phyloP scores from a whole-genome alignment of 495 filamentous ascomycete species.

The Penicillium angulare region DNA sequence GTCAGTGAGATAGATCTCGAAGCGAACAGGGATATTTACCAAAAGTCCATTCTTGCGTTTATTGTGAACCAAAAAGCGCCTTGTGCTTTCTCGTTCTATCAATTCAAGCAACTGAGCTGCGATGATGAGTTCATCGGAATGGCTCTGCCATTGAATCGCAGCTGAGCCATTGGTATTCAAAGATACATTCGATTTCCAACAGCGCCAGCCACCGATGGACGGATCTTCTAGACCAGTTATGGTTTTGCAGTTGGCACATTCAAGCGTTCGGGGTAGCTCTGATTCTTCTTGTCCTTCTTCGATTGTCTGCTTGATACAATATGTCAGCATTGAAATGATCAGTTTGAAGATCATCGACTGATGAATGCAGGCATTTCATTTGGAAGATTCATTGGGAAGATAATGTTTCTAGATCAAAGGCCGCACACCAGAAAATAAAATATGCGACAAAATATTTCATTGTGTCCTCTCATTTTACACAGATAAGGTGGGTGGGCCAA shows the following conservation, averaged over 20 bases:
- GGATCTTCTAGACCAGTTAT: conserved; percentile 46
- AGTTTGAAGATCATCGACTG: no score
- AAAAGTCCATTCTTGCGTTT: conserved; percentile 38
- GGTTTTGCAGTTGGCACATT: conserved; percentile 40
- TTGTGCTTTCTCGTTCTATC: conserved; percentile 47
- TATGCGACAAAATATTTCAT: no score
- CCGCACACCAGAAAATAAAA: no score
- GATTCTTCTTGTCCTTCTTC: conserved; percentile 11
- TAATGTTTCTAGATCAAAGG: no score
- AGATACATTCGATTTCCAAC: conserved; percentile 52
- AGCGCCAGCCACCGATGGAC: conserved; percentile 39
- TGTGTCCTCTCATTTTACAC: no score
- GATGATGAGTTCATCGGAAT: conserved; percentile 50
- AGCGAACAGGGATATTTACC: conserved; percentile 36
- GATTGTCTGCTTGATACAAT: conserved; percentile 16
- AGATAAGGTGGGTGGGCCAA: no score
- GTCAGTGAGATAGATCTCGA: conserved; percentile 31
- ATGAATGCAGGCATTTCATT: background rate
- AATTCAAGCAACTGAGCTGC: conserved; percentile 51
- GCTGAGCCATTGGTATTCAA: conserved; percentile 15
- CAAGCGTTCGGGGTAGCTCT: conserved; percentile 23
- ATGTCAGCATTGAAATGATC: no score
- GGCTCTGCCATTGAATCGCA: conserved; percentile 28
- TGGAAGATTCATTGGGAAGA: background rate
- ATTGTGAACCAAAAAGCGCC: conserved; percentile 48